Percentiles rank a stretch among this genome's conserved stretches.
Conservation (phyloP, 192 early-diverging fungal species). For the Jimgerdemannia lactiflua region DNA sequence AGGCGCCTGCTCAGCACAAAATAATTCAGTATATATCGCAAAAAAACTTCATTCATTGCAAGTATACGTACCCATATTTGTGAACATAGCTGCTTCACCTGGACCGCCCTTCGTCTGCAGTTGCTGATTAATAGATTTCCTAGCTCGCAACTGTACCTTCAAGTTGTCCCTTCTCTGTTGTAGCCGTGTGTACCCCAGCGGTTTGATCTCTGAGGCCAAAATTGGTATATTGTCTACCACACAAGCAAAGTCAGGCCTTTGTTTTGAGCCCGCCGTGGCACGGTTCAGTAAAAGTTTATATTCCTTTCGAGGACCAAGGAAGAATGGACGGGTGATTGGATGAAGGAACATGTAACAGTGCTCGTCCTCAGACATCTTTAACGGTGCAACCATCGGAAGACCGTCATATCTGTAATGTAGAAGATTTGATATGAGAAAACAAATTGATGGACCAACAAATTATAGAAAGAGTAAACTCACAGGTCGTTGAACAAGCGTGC, state of each 20-base stretch:
- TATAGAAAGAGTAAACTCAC: conserved; percentile 19
- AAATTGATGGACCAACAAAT: conserved; percentile 8
- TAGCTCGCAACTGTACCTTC: conserved; percentile 9
- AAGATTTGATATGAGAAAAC: conserved; percentile 8
- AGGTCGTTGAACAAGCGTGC: conserved; percentile 18
- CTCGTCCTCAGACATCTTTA: conserved; percentile 19
- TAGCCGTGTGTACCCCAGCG: conserved; percentile 6
- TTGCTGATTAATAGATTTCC: conserved; percentile 17
- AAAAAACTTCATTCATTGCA: not conserved
- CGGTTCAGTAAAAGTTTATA: conserved; percentile 10
- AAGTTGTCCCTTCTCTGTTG: conserved; percentile 10
- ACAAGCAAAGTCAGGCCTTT: conserved; percentile 15
- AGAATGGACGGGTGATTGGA: conserved; percentile 15
- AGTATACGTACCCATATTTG: conserved; percentile 20
- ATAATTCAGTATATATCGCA: conserved; percentile 6
- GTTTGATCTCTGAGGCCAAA: conserved; percentile 17
- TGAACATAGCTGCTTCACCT: conserved; percentile 8
- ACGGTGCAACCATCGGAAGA: conserved; percentile 19
- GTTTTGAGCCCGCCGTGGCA: not conserved
- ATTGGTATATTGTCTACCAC: conserved; percentile 9
- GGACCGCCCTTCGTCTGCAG: conserved; percentile 13
- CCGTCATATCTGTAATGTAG: conserved; percentile 17
- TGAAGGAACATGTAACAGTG: conserved; percentile 11
- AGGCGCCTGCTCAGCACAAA: conserved; percentile 10
- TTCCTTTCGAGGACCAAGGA: conserved; percentile 1